Conservation (phyloP, 306 rosid genomes). For the Cucumis hystrix region DNA sequence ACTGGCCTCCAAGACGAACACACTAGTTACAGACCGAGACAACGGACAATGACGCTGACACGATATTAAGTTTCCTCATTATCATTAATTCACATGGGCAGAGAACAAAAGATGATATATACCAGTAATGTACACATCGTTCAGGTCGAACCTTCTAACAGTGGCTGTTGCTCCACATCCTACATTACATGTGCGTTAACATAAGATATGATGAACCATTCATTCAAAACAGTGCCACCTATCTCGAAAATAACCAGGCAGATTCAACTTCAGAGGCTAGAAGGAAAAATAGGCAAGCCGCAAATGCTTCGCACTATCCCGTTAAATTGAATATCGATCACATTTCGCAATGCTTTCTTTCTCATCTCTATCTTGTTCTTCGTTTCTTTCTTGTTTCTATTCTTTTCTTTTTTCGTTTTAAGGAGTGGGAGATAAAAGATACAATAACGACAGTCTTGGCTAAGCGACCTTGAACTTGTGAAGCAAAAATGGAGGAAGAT, state of each 20-base stretch:
- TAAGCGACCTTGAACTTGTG: constrained; percentile 18
- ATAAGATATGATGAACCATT: not conserved
- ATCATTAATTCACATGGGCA: not conserved
- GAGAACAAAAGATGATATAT: constrained; percentile 4
- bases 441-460: constrained; percentile 10
- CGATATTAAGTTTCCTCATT: not conserved
- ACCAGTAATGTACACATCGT: constrained; percentile 3
- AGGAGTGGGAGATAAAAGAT: constrained; percentile 1
- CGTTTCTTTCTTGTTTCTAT: not conserved
- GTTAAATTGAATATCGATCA: not conserved
- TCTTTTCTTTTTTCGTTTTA: not conserved
- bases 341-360: not conserved
- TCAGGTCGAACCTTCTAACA: not conserved
- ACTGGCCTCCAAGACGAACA: not conserved
- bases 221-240: not conserved
- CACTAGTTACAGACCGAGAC: not conserved
- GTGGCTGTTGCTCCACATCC: not conserved
- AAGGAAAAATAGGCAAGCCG: not conserved
- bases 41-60: not conserved
- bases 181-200: not conserved
- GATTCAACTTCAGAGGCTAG: not conserved
- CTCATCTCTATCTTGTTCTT: not conserved
- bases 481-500: constrained; percentile 64
- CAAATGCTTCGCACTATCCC: not conserved
- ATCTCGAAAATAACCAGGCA: constrained; percentile 1